A percentile compares a stretch with the other conserved stretches of the same genome.
Conservation (phyloP, 306 rosid species). For the Castanea crenata region DNA sequence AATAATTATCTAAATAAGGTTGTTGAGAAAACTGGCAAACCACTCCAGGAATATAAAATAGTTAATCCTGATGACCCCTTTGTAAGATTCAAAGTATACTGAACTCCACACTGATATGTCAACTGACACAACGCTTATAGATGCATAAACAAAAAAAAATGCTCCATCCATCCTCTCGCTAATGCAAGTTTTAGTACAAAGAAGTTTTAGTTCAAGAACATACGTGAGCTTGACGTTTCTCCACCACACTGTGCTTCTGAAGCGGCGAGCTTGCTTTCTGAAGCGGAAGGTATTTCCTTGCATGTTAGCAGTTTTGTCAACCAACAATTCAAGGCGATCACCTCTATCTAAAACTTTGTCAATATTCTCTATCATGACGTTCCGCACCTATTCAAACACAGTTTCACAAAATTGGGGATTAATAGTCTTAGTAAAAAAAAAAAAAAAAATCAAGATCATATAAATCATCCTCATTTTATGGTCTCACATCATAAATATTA, state of each 20-base stretch:
- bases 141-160: background rate
- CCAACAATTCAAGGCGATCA: constrained; percentile 90
- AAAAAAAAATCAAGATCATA: background rate
- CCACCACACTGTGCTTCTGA: constrained; percentile 94
- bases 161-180: background rate
- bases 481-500: background rate
- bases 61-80: background rate
- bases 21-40: constrained; percentile 4
- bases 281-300: constrained; percentile 95
- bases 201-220: constrained; percentile 28
- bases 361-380: constrained; percentile 96
- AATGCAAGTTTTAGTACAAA: background rate
- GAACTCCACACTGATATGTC: background rate
- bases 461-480: background rate
- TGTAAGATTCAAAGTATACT: constrained; percentile 9
- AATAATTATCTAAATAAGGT: background rate
- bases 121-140: background rate
- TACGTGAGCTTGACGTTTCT: constrained; percentile 95
- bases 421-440: no score
- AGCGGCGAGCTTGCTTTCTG: constrained; percentile 97
- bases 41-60: constrained; percentile 8
- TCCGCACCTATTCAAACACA: constrained; percentile 57
- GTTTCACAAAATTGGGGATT: background rate
- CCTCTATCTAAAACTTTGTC: constrained; percentile 97
- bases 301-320: constrained; percentile 89